Evolutionary conservation across 2,329 filamentous ascomycete genomes (phyloP), one percentile per base, ranked within the genome.

Genomic region (Trichophyton mentagrophytes): DNA sequence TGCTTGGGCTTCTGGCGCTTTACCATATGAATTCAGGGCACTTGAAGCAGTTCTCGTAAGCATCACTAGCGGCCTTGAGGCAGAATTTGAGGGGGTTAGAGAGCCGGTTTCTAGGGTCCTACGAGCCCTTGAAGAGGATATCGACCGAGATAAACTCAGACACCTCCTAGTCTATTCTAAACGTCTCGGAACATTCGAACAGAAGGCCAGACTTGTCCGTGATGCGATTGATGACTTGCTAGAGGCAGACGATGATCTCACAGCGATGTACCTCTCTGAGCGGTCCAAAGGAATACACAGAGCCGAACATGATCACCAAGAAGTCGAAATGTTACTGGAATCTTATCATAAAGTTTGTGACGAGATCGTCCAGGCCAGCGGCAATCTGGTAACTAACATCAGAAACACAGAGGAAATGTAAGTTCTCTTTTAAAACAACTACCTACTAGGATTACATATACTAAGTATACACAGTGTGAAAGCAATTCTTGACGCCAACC

Each of bases 381-480:
- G 90, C 64, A 97, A 95, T 74, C 75, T 97, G 66, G 91, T 97
- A 61, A 92, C 88, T 8, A 90, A 89, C 66, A 99, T 99, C 72
- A 84, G 93, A 67, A 99, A 97, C 74, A 99, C 93, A 0, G 93
- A 99, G 75, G 93, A 99, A 76, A 95, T 99, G 90, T 95, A 80
- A 76, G 87, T 75, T 13, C 42, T 6, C n/a, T n/a, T 25, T 7
- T 15, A 20, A 44, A 44, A 44, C 4, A 17, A n/a, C 9, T 17
- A 22, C 36, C 27, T 17, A 11, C 33, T 5, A 44, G 59, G 20
- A 4, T 13, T n/a, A n/a, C 1, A 36, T 8, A 55, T 33, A 30
- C 66, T 69, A 67, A 71, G 38, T 33, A 20, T 15, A 44, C n/a
- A 40, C 13, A 95, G 90, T 57, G 89, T 96, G 64, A 95, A 93